phyloP scores from a whole-genome alignment of 2,329 filamentous ascomycete species.

The Ascochyta pisi region DNA sequence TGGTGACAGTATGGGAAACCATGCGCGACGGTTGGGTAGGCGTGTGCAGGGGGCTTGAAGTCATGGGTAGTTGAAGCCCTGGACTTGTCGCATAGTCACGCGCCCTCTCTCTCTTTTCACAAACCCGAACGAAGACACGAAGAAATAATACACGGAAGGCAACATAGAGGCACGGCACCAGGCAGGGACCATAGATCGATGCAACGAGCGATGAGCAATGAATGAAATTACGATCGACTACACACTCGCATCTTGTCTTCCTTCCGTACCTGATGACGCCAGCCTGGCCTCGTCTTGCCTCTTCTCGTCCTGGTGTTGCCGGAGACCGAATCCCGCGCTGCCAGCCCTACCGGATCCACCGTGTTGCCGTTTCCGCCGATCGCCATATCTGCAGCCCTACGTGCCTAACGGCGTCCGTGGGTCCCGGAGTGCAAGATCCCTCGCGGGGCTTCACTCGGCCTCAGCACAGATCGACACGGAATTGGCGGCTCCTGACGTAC shows the following conservation, averaged over 20 bases:
- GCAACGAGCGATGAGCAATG: too few species aligned
- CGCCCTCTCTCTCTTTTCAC: neutral
- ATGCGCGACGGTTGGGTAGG: constrained; percentile 44
- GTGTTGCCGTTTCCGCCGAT: neutral
- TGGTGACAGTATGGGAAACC: constrained; percentile 38
- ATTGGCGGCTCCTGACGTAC: neutral
- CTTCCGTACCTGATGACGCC: too few species aligned
- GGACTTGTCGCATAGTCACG: too few species aligned
- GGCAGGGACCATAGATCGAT: too few species aligned
- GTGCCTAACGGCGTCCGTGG: neutral
- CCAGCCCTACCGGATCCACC: neutral
- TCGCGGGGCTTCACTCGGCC: neutral
- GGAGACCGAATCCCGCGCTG: too few species aligned
- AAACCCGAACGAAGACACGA: neutral
- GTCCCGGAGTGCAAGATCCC: neutral
- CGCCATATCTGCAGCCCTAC: neutral
- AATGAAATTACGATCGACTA: too few species aligned
- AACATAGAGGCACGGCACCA: too few species aligned
- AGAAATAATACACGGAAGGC: too few species aligned
- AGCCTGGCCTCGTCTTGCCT: too few species aligned
- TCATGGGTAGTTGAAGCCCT: constrained; percentile 33
- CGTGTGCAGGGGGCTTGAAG: constrained; percentile 41
- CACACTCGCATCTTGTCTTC: too few species aligned
- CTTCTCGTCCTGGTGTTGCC: too few species aligned
- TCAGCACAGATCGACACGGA: neutral